Conservation (phyloP, 2,329 filamentous ascomycete species). For the Xylaria hypoxylon region DNA sequence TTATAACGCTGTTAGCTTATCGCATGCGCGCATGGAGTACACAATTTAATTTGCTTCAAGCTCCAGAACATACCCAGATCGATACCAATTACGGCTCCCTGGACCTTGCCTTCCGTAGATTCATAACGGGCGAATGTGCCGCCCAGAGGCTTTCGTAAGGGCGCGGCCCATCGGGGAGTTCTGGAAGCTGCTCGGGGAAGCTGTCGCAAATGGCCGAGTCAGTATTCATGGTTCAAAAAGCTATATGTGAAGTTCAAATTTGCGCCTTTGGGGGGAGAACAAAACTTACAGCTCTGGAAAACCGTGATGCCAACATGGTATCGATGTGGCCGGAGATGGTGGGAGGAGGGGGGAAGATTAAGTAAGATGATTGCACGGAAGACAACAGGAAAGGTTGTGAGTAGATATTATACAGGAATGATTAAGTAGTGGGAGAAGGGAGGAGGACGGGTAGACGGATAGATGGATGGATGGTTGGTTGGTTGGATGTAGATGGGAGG, state of each 20-base stretch:
- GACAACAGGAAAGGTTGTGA: slow-evolving; percentile 50
- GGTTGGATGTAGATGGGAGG: slow-evolving; percentile 39
- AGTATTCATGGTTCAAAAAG: slow-evolving; percentile 23
- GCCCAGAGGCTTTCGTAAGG: slow-evolving; percentile 76
- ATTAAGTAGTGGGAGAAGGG: slow-evolving; percentile 41
- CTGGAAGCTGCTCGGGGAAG: slow-evolving; percentile 81
- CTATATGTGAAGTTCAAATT: too few relatives aligned
- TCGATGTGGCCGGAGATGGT: slow-evolving; percentile 41
- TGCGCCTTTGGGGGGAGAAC: too few relatives aligned
- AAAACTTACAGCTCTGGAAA: slow-evolving; percentile 78
- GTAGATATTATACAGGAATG: slow-evolving; percentile 46
- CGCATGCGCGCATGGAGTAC: not conserved
- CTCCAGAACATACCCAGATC: slow-evolving; percentile 78
- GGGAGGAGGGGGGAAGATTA: slow-evolving; percentile 51
- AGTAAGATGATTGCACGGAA: slow-evolving; percentile 48
- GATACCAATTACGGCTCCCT: slow-evolving; percentile 97
- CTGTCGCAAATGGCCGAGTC: slow-evolving; percentile 56
- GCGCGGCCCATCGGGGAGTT: slow-evolving; percentile 74
- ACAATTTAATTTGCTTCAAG: not conserved
- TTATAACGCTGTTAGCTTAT: slow-evolving; percentile 11
- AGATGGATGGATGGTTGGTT: slow-evolving; percentile 42
- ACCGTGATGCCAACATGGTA: slow-evolving; percentile 78
- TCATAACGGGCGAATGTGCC: slow-evolving; percentile 83
- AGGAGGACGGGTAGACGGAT: slow-evolving; percentile 46
- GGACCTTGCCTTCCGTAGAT: slow-evolving; percentile 86